A percentile compares a stretch with the other conserved stretches of the same genome.
phyloP scores from a whole-genome alignment of 805 yeast genomes.

The Jamesozyma gamospora region DNA sequence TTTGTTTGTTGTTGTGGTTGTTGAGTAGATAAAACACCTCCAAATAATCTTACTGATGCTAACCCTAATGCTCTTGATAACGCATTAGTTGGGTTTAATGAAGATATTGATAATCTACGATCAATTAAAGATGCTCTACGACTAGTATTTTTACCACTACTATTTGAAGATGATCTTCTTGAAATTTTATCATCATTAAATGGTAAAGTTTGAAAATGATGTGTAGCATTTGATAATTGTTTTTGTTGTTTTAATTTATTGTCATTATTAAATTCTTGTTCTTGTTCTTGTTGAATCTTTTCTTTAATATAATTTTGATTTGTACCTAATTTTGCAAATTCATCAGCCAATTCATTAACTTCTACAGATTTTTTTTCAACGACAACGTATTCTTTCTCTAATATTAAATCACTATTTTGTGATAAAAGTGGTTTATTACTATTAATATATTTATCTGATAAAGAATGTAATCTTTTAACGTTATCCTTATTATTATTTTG shows the following conservation, averaged over 20 bases:
- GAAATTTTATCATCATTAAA: neutral
- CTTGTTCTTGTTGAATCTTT: neutral
- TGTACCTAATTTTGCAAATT: slow-evolving; percentile 41
- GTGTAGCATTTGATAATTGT: neutral
- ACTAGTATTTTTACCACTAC: slow-evolving; percentile 24
- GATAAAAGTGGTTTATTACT: neutral
- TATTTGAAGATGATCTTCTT: slow-evolving; percentile 1
- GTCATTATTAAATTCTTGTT: too few relatives aligned
- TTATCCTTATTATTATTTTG: neutral
- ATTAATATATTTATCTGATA: neutral
- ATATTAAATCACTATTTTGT: too few relatives aligned
- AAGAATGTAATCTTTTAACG: too few relatives aligned
- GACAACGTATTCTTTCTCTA: slow-evolving; percentile 35
- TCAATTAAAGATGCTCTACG: slow-evolving; percentile 56
- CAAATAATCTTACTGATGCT: slow-evolving; percentile 82
- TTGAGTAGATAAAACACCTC: slow-evolving; percentile 27
- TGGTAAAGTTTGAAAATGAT: neutral
- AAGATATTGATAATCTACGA: slow-evolving; percentile 55
- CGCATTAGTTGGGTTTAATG: slow-evolving; percentile 73
- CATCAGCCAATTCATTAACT: slow-evolving; percentile 23
- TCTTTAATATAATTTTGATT: neutral
- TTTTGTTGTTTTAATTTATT: neutral
- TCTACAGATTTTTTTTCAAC: neutral
- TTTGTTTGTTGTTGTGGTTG: slow-evolving; percentile 17
- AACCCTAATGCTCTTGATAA: slow-evolving; percentile 77